A percentile compares a stretch with the other conserved stretches of the same genome.
These are phyloP conservation scores for Plasmodium knowlesi DNA, from an alignment of 169 alveolate genomes.

Conservation along the genomic window DNA sequence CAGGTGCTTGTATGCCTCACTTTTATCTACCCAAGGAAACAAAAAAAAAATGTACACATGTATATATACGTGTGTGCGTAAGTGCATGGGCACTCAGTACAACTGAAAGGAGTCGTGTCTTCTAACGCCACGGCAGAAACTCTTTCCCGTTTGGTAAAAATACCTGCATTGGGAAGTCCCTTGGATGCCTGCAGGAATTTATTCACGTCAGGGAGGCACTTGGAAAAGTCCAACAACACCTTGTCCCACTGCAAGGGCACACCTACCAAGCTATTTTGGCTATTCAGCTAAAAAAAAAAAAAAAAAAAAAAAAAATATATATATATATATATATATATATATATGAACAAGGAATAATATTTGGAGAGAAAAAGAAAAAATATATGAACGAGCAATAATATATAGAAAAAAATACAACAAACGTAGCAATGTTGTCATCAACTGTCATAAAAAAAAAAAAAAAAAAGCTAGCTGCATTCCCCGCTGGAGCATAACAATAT, in stretches of 20 bases:
- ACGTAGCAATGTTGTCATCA: background rate
- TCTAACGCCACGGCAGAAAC: background rate
- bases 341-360: background rate
- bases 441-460: background rate
- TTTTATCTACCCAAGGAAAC: background rate
- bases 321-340: too few relatives aligned
- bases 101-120: background rate
- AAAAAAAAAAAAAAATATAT: constrained; percentile 8
- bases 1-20: constrained; percentile 2
- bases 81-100: background rate
- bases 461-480: background rate
- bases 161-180: constrained; percentile 23
- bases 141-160: background rate
- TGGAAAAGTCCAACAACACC: constrained; percentile 45
- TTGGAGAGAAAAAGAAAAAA: background rate
- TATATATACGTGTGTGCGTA: background rate
- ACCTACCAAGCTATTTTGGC: constrained; percentile 24
- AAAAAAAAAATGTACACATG: background rate
- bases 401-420: background rate
- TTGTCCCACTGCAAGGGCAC: constrained; percentile 51
- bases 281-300: constrained; percentile 22
- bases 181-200: constrained; percentile 28
- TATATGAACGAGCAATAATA: background rate
- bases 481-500: background rate
- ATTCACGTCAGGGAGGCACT: constrained; percentile 53